Evolutionary conservation across 306 rosid species (phyloP), one percentile per base, ranked within the genome.

Genomic region (Quercus dentata): DNA sequence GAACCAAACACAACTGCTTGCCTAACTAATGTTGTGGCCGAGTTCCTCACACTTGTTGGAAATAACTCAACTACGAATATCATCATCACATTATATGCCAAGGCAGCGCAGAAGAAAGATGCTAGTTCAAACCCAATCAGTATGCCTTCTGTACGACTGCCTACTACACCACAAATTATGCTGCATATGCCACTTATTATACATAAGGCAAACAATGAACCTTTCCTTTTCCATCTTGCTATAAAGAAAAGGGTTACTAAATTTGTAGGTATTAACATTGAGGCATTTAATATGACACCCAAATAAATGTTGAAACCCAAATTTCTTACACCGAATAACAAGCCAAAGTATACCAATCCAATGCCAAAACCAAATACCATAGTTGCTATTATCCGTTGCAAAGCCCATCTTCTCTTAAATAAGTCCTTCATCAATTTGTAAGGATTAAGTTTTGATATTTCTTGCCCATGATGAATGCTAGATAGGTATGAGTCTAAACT

Each of bases 21-120:
- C 75, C 91, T 74, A 41, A 80, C 78, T 51, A 88, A 49, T 1
- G 89, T 73, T 2, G 86, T 75, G 4, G 85, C 62, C n/a, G 85
- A 83, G 81, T 88, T 88, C 71, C 89, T 88, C 75, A 88, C 88
- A 62, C 89, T 31, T 3, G 89, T 85, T 0, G 89, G 91, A 68
- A 88, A 88, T 51, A 88, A 1, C 81, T 88, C 91, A 11, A 85
- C 33, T 3, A 75, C 75, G 69, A 56, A 88, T 61, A 88, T 78
- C 0, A 86, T 72, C 33, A 85, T 35, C 63, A 88, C 69, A 54
- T 84, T 77, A 38, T 44, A 77, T 13, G 88, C 81, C 1, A 81
- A 71, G 0, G 80, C 31, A 1, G 82, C 69, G 38, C 87, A 17
- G 11, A 87, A 87, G 69, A 82, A 87, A 11, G 88, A 77, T 9